phyloP scores from a whole-genome alignment of 2,329 filamentous ascomycete species.

The Gyromitra esculenta region DNA sequence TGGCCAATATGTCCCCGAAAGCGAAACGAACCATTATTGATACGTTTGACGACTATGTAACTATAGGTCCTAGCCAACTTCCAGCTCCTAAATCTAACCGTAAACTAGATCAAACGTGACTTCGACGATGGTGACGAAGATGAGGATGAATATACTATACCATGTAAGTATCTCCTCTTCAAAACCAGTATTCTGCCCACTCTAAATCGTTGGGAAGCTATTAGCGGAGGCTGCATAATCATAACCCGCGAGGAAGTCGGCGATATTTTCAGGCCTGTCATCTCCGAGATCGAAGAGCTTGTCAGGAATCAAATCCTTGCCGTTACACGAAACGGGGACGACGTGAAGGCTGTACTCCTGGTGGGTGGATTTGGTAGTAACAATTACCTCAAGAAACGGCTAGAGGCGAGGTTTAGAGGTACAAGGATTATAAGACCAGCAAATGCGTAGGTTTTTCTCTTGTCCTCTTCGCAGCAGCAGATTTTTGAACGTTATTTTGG shows the following conservation, averaged over 20 bases:
- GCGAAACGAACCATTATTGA: conserved; percentile 73
- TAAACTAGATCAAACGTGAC: conserved; percentile 45
- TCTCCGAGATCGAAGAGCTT: conserved; percentile 75
- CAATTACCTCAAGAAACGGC: conserved; percentile 42
- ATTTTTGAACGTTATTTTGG: background rate
- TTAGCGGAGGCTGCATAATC: conserved; percentile 71
- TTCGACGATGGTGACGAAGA: conserved; percentile 45
- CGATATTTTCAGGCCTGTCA: conserved; percentile 78
- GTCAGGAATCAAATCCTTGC: conserved; percentile 36
- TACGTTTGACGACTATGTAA: conserved; percentile 45
- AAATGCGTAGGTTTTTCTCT: conserved; percentile 29
- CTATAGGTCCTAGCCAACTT: background rate
- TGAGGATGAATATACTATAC: conserved; percentile 38
- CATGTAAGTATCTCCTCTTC: conserved; percentile 1
- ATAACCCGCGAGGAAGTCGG: conserved; percentile 74
- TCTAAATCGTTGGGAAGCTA: conserved; percentile 2
- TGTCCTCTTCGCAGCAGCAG: background rate
- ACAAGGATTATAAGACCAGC: conserved; percentile 36
- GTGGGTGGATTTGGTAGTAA: conserved; percentile 53
- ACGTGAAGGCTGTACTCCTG: conserved; percentile 32
- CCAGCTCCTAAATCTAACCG: background rate
- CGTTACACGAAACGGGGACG: conserved; percentile 15
- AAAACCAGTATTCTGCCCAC: background rate
- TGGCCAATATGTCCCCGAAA: conserved; percentile 77
- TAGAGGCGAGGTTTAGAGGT: conserved; percentile 5